phyloP scores from a whole-genome alignment of 2,329 filamentous ascomycete species.

The Colletotrichum sp. region DNA sequence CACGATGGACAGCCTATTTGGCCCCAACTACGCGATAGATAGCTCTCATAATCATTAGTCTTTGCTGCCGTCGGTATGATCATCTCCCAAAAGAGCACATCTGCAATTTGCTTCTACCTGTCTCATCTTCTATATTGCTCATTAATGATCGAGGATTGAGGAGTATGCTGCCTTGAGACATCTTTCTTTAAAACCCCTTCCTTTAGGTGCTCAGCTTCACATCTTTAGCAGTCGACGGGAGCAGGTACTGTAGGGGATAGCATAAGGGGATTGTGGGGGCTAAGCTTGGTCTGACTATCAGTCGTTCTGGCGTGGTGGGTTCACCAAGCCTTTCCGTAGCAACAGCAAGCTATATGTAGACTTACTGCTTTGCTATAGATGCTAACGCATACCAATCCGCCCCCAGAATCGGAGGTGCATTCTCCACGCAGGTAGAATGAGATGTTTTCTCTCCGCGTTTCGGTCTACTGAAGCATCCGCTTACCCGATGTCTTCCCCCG shows the following conservation, averaged over 20 bases:
- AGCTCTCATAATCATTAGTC: too few species aligned
- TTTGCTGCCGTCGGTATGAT: too few species aligned
- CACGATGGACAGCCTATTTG: too few species aligned
- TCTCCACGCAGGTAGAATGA: background rate
- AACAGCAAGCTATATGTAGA: background rate
- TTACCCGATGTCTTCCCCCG: background rate
- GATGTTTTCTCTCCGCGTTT: background rate
- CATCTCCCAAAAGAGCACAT: too few species aligned
- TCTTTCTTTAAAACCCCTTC: too few species aligned
- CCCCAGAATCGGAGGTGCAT: background rate
- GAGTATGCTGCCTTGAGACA: too few species aligned
- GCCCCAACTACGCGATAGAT: too few species aligned
- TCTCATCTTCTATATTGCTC: too few species aligned
- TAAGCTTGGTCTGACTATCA: background rate
- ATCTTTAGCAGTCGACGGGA: background rate
- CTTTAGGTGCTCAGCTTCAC: background rate
- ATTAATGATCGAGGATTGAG: too few species aligned
- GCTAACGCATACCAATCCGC: background rate
- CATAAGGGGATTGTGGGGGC: background rate
- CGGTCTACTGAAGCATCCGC: background rate
- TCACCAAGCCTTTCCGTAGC: background rate
- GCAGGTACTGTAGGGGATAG: background rate
- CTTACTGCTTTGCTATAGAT: background rate
- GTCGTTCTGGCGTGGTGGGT: background rate
- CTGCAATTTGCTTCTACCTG: too few species aligned